Evolutionary conservation across 345 rosid genomes (phyloP), one percentile per base, ranked within the genome.

Genomic region (Chamaenerion angustifolium): DNA sequence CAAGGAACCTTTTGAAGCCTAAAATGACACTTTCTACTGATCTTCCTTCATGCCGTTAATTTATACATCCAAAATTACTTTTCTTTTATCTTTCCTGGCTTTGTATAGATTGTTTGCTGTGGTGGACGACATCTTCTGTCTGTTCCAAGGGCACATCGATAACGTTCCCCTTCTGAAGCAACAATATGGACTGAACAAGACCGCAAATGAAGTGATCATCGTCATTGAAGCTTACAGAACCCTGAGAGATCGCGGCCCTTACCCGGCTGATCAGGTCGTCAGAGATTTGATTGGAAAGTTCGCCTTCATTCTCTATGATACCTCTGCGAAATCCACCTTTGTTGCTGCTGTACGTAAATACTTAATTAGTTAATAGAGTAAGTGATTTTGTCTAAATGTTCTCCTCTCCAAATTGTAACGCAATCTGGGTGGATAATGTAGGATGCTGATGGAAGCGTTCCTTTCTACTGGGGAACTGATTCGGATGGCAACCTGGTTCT

Each of bases 241-340:
- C 31, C 94, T 88, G 16, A 77, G 96, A 58, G 99, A 93, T 53
- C 83, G 99, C 47, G 94, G 99, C 55, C 96, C 96, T 16, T 93
- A 93, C 56, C 83, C 96, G 49, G 84, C 86, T 0, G 96, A 85
- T 60, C 99, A 85, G 74, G 99, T 93, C 21, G 86, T 88, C 35
- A 76, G 80, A 81, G 95, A 82, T 48, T 65, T 93, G 42, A 71
- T 69, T 15, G 95, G 99, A 44, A 88, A 78, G 59, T 93, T 71
- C 54, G 80, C 83, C 0, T 88, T 88, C 51, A 51, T 82, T 47
- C 77, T 88, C 59, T 88, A 55, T 12, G 99, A 93, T 57, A 67
- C 79, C 68, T 49, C 82, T 49, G 66, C 86, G 0, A 73, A 82
- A 46, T 65, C 72, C 16, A 61, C 74, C 51, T 85, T 93, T 58